Conservation (phyloP, 176 grass and related monocot species). For the Aegilops sharonensis region DNA sequence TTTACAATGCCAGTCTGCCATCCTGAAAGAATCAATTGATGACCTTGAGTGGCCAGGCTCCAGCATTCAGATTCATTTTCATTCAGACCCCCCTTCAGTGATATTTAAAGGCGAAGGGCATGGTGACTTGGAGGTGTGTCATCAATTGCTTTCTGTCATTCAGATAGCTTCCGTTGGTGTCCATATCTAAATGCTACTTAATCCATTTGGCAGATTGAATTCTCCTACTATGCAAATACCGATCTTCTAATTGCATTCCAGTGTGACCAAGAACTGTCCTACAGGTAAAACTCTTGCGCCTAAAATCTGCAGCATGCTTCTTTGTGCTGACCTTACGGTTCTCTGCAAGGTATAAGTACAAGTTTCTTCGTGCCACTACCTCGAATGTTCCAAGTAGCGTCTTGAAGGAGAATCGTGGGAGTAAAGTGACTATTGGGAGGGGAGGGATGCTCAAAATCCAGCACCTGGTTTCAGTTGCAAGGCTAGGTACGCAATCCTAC, state of each 20-base stretch:
- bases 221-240: conserved; percentile 72
- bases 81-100: conserved; percentile 68
- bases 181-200: background rate
- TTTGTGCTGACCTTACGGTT: conserved; percentile 13
- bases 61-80: conserved; percentile 74
- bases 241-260: conserved; percentile 82
- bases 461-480: conserved; percentile 79
- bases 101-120: conserved; percentile 82
- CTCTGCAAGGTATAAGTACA: conserved; percentile 83
- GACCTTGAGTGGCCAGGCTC: conserved; percentile 95
- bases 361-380: conserved; percentile 83
- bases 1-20: conserved; percentile 56
- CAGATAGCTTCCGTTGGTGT: background rate
- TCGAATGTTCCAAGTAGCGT: conserved; percentile 71
- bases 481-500: conserved; percentile 49
- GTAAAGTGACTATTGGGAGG: conserved; percentile 74
- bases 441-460: conserved; percentile 97
- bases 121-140: conserved; percentile 84
- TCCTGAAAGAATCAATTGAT: conserved; percentile 88
- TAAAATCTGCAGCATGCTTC: background rate
- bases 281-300: conserved; percentile 43
- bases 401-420: conserved; percentile 80
- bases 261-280: conserved; percentile 65
- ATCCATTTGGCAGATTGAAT: conserved; percentile 55
- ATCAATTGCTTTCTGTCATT: background rate